phyloP scores from a whole-genome alignment of 2,329 filamentous ascomycete genomes.

The Didymella sp. region DNA sequence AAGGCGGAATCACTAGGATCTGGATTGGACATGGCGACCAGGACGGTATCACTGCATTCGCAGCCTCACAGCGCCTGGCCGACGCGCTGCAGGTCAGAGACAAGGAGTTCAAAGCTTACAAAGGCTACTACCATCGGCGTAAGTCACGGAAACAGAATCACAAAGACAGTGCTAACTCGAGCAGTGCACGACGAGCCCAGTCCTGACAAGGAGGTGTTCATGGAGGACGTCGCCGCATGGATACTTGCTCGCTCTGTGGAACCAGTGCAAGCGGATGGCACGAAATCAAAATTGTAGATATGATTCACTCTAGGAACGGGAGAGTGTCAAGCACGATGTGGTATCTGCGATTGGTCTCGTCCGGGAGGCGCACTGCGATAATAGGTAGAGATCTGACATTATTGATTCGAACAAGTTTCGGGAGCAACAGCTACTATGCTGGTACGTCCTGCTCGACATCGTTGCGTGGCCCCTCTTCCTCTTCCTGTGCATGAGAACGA shows the following conservation, averaged over 20 bases:
- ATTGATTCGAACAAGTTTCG: not conserved
- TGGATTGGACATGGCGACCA: slow-evolving; percentile 79
- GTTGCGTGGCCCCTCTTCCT: slow-evolving; percentile 2
- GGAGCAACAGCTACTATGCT: slow-evolving; percentile 10
- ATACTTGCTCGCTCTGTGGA: slow-evolving; percentile 45
- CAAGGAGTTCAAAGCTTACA: slow-evolving; percentile 74
- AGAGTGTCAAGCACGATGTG: not conserved
- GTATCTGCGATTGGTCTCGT: not conserved
- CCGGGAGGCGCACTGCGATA: not conserved
- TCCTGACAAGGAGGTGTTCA: slow-evolving; percentile 44
- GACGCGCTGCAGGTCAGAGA: slow-evolving; percentile 66
- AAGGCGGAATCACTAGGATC: slow-evolving; percentile 66
- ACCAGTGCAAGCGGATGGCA: slow-evolving; percentile 36
- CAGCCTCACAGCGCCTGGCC: slow-evolving; percentile 69
- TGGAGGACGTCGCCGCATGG: slow-evolving; percentile 47
- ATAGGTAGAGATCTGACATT: not conserved
- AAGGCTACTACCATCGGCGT: slow-evolving; percentile 78
- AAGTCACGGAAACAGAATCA: slow-evolving; percentile 33
- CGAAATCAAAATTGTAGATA: slow-evolving; percentile 44
- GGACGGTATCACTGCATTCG: slow-evolving; percentile 73
- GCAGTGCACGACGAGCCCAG: slow-evolving; percentile 50
- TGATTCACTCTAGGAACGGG: not conserved
- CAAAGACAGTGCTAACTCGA: slow-evolving; percentile 22
- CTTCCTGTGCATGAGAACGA: slow-evolving; percentile 18
- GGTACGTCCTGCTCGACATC: slow-evolving; percentile 12